phyloP scores from a whole-genome alignment of 345 rosid species.

The sweet orange (Citrus sinensis) region DVS_A1.0 CM039168.1:24445501-24446000 shows the following conservation, averaged over 20 bases:
- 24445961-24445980: background rate
- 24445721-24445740: constrained; percentile 84
- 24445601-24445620: constrained; percentile 74
- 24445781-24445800: background rate
- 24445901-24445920: constrained; percentile 54
- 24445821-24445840: constrained; percentile 32
- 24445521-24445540: background rate
- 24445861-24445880: constrained; percentile 99
- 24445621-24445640: constrained; percentile 58
- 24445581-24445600: constrained; percentile 90
- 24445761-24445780: background rate
- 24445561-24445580: constrained; percentile 79
- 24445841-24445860: constrained; percentile 93
- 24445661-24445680: constrained; percentile 99
- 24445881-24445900: constrained; percentile 92
- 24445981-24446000: background rate
- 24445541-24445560: background rate
- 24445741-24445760: constrained; percentile 62
- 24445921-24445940: background rate
- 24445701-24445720: constrained; percentile 96
- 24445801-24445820: background rate
- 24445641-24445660: constrained; percentile 74
- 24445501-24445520: background rate
- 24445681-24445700: constrained; percentile 88
- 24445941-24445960: background rate